Evolutionary conservation across 2,329 filamentous ascomycete genomes (phyloP).

Genomic region (Penicillium glabrum): DNA sequence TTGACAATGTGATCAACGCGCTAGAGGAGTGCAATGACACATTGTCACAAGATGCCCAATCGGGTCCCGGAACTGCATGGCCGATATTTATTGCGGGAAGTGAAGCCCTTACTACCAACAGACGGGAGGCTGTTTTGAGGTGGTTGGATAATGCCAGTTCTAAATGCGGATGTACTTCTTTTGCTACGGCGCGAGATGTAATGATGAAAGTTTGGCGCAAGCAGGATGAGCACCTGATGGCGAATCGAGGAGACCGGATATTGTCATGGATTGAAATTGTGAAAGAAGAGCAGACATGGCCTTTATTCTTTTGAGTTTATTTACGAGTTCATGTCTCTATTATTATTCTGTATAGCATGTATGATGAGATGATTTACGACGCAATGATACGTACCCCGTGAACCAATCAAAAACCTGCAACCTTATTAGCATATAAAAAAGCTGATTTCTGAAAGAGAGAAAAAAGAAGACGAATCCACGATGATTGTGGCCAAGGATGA

Average conservation of each 20-base stretch:
- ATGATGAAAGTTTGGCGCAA: slow-evolving; percentile 30
- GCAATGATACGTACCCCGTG: neutral
- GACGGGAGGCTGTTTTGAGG: slow-evolving; percentile 21
- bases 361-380: neutral
- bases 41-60: slow-evolving; percentile 11
- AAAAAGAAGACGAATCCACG: too few species aligned
- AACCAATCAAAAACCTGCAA: too few species aligned
- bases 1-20: slow-evolving; percentile 35
- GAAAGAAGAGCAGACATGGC: slow-evolving; percentile 26
- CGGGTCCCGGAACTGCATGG: slow-evolving; percentile 35
- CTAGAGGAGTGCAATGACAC: slow-evolving; percentile 31
- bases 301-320: slow-evolving; percentile 25
- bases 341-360: neutral
- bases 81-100: slow-evolving; percentile 44
- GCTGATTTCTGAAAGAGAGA: too few species aligned
- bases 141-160: slow-evolving; percentile 28
- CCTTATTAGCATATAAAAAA: too few species aligned
- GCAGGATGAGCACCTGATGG: slow-evolving; percentile 26
- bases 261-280: slow-evolving; percentile 31
- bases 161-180: slow-evolving; percentile 24
- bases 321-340: neutral
- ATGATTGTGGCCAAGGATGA: neutral
- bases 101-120: slow-evolving; percentile 30
- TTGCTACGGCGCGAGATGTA: slow-evolving; percentile 26
- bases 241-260: slow-evolving; percentile 21